A percentile compares a stretch with the other conserved stretches of the same genome.
Evolutionary conservation across 306 rosid genomes (phyloP).

Genomic region (Cucurbita ficifolia): DNA sequence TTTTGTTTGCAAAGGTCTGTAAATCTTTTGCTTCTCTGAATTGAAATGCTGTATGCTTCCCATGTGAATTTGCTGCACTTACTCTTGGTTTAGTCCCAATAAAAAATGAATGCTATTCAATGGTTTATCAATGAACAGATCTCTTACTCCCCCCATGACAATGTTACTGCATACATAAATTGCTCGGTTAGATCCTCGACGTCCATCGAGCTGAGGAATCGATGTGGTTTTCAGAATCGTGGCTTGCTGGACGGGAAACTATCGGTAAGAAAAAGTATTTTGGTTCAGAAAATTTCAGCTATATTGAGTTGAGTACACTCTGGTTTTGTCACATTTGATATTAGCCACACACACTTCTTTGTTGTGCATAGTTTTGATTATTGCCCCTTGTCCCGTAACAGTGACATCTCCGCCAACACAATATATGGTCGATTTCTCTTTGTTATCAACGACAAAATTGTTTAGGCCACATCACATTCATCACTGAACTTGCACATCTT

Average conservation of each 20-base stretch:
- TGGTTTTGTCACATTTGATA: not conserved
- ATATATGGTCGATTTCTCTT: not conserved
- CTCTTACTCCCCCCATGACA: not conserved
- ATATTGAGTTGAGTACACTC: not conserved
- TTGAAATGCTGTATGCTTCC: not conserved
- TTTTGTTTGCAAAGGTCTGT: constrained; percentile 1
- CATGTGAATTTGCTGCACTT: not conserved
- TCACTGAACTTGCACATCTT: not conserved
- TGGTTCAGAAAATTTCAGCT: not conserved
- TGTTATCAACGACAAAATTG: not conserved
- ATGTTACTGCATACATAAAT: not conserved
- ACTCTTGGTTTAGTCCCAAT: not conserved
- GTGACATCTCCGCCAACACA: not conserved
- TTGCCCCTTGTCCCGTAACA: not conserved
- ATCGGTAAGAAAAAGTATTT: not conserved
- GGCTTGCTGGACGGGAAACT: not conserved
- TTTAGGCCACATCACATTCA: not conserved
- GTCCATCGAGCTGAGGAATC: not conserved
- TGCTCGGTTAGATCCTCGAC: not conserved
- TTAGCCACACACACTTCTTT: not conserved
- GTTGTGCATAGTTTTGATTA: not conserved
- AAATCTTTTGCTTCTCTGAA: not conserved
- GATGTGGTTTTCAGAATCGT: not conserved
- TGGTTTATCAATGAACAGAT: not conserved
- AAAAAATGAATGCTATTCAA: not conserved